Evolutionary conservation across 2,329 filamentous ascomycete species (phyloP), one percentile per base, ranked within the genome.

Genomic region (Cladophialophora chaetospira): DNA sequence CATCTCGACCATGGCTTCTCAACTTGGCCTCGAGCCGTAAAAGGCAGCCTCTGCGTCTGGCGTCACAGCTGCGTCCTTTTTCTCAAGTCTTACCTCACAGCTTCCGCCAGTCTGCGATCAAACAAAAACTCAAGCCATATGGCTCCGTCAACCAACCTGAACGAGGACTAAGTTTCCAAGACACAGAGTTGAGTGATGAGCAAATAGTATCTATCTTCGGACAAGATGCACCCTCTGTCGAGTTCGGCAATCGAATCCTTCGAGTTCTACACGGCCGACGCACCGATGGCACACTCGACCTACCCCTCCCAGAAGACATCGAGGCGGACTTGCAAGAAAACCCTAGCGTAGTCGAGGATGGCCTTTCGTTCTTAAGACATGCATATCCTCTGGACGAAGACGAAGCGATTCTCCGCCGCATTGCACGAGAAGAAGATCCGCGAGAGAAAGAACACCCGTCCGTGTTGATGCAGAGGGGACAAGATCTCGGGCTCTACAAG

Each of bases 371-470:
- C 71, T 67, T 79, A 4, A 73, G 77, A 13, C 55, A 60, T 17
- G 70, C 72, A 11, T 72, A 75, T 26, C 74, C 76, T 0, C 54
- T 79, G 10, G 76, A 79, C 21, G 77, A 79, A 61, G 77, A 79
- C 62, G 75, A 74, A 5, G 76, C 76, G 2, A 78, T 79, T n/a
- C 46, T 78, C 15, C 69, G 69, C 11, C 72, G 77, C 2, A 72
- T 79, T 26, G 65, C 67, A 21, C 53, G 63, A 13, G 68, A 70
- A 55, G 64, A 67, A 13, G 28, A 54, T 17, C 55, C 57, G 21
- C 40, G 47, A 13, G 55, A 63, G 21, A 53, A 55, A 29, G 59
- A 68, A 17, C 49, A 61, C 26, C 63, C 65, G 19, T 61, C 64
- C 21, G 65, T 64, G 21, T 45, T 65, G 36, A 62, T 66, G 42